A percentile compares a stretch with the other conserved stretches of the same genome.
These are phyloP conservation scores for Penicillium sp. DNA, from an alignment of 2,329 filamentous ascomycete species.

Conservation along the genomic window DNA sequence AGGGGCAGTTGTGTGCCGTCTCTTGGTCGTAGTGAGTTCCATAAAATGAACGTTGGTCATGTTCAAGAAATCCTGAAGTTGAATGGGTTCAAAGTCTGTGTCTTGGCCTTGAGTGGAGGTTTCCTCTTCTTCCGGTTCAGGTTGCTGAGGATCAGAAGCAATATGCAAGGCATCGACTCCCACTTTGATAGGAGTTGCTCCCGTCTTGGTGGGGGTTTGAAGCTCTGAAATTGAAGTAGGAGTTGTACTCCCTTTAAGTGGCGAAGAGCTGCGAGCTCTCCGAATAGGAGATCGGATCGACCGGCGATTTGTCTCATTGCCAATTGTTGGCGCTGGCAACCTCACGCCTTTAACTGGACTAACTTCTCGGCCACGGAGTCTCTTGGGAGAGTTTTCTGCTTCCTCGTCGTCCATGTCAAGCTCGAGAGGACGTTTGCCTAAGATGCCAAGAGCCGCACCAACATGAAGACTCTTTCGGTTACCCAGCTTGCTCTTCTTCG, in stretches of 20 bases:
- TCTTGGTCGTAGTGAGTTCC: conserved; percentile 95
- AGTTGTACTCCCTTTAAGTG: conserved; percentile 49
- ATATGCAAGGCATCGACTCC: conserved; percentile 21
- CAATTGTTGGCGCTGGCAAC: conserved; percentile 68
- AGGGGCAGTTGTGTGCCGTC: conserved; percentile 77
- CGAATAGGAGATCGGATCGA: conserved; percentile 51
- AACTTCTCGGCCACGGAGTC: conserved; percentile 68
- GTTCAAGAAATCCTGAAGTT: conserved; percentile 88
- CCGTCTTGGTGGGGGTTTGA: conserved; percentile 43
- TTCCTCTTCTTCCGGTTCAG: conserved; percentile 41
- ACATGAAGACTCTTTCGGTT: conserved; percentile 76
- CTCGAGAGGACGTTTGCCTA: conserved; percentile 73
- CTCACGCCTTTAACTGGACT: conserved; percentile 76
- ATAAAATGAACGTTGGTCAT: conserved; percentile 98
- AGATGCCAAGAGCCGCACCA: conserved; percentile 69
- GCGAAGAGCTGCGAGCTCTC: conserved; percentile 36
- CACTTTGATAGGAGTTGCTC: conserved; percentile 35
- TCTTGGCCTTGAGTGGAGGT: conserved; percentile 47
- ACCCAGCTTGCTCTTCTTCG: conserved; percentile 67
- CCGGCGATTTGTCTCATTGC: conserved; percentile 66
- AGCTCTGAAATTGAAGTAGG: conserved; percentile 44
- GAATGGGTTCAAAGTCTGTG: conserved; percentile 62
- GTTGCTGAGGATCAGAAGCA: conserved; percentile 38
- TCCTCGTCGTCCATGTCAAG: conserved; percentile 66
- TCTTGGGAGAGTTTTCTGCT: conserved; percentile 60